Conservation (phyloP, 2,329 filamentous ascomycete species). For the Aspergillus sp. region DNA sequence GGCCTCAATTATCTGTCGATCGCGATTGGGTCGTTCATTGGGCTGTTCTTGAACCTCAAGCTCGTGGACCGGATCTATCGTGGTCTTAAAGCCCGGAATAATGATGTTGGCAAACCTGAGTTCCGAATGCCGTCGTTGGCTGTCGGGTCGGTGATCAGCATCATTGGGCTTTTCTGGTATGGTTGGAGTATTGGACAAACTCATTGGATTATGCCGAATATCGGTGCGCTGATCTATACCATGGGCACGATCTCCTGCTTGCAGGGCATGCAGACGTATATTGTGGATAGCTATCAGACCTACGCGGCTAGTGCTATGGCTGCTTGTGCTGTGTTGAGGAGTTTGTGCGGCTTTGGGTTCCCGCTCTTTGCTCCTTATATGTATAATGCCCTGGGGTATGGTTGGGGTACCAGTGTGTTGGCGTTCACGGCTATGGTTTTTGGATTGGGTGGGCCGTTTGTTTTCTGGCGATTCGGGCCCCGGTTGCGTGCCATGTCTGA, state of each 20-base stretch:
- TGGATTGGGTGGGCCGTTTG: constrained; percentile 46
- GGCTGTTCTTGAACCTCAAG: constrained; percentile 49
- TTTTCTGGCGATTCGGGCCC: constrained; percentile 51
- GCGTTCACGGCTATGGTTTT: constrained; percentile 35
- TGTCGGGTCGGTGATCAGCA: constrained; percentile 53
- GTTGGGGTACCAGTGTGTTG: constrained; percentile 39
- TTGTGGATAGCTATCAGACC: constrained; percentile 35
- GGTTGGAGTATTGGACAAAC: constrained; percentile 54
- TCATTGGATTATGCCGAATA: constrained; percentile 58
- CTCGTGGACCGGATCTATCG: constrained; percentile 53
- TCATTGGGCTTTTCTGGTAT: constrained; percentile 58
- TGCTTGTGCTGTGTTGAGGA: constrained; percentile 14
- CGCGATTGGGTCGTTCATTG: constrained; percentile 61
- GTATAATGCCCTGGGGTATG: constrained; percentile 31
- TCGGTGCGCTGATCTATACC: constrained; percentile 51
- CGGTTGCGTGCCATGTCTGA: constrained; percentile 44
- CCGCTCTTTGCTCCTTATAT: constrained; percentile 38
- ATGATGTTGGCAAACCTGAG: constrained; percentile 54
- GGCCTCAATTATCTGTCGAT: constrained; percentile 65
- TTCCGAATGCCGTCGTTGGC: constrained; percentile 63
- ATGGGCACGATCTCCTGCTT: constrained; percentile 43
- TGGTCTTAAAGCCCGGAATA: constrained; percentile 43
- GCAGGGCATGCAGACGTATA: constrained; percentile 38
- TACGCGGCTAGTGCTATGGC: constrained; percentile 29
- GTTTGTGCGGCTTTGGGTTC: constrained; percentile 31